Evolutionary conservation across 495 filamentous ascomycete species (phyloP).

Genomic region (Penicillium angulare): DNA sequence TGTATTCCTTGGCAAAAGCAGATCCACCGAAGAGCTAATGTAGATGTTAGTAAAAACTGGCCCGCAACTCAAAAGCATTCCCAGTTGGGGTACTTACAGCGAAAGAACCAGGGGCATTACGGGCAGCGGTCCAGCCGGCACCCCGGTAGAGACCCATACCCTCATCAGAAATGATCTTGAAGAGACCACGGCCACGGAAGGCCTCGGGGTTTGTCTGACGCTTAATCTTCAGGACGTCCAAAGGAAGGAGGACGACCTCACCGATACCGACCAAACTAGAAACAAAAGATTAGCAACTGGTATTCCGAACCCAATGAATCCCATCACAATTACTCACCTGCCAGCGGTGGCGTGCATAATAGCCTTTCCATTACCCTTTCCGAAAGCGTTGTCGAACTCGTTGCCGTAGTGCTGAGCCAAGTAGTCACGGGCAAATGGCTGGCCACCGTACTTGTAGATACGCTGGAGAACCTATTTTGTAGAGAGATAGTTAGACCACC

Average conservation of each 20-base stretch:
- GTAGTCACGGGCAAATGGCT: slow-evolving; percentile 93
- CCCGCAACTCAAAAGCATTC: too few relatives aligned
- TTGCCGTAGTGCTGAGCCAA: slow-evolving; percentile 76
- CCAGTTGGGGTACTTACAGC: too few relatives aligned
- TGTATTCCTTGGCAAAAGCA: slow-evolving; percentile 96
- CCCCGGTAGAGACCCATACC: slow-evolving; percentile 95
- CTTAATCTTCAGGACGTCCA: slow-evolving; percentile 99
- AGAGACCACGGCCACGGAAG: slow-evolving; percentile 88
- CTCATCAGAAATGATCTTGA: slow-evolving; percentile 88
- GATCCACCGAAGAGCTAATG: slow-evolving; percentile 91
- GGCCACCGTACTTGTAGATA: slow-evolving; percentile 98
- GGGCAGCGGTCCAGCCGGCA: slow-evolving; percentile 95
- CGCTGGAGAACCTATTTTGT: slow-evolving; percentile 74
- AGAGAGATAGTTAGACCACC: neutral
- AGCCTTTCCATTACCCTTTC: slow-evolving; percentile 95
- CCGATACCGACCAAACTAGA: slow-evolving; percentile 88
- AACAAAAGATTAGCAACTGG: neutral
- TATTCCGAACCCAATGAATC: neutral
- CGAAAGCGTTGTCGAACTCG: slow-evolving; percentile 85
- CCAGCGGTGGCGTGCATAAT: slow-evolving; percentile 97
- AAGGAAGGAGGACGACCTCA: slow-evolving; percentile 90
- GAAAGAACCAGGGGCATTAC: slow-evolving; percentile 96
- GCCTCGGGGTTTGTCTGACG: slow-evolving; percentile 98
- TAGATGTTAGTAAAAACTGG: too few relatives aligned
- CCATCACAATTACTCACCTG: slow-evolving; percentile 52